Base-by-base conservation (phyloP, 768 basidiomycete genomes). In the Serendipita sp. region DNA sequence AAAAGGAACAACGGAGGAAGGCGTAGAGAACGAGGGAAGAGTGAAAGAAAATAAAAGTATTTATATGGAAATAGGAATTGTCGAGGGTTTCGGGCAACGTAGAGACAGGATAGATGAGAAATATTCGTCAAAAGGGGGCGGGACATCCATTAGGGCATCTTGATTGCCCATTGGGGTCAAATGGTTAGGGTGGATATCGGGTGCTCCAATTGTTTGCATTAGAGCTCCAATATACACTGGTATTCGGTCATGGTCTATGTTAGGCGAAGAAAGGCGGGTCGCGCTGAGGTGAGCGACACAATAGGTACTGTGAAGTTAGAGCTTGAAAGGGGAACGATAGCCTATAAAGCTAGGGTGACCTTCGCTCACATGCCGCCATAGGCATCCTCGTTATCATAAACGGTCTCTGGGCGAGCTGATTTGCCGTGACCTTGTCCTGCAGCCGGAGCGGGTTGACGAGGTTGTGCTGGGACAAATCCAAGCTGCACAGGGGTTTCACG, bases 381-480 rank as follows among this genome's bases (percentile, higher is more conserved):
- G 53, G 83, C 85, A 67, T 88, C 86, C 34, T 82, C 82, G 38
- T 80, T 79, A 68, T 83, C 79, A 68, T 86, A 88, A 64, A 82
- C 74, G 11, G 83, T 83, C 24, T 75, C 72, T 11, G 81, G 81
- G 60, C 81, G 75, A 70, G 75, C 75, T 24, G 24, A 24, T 53
- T 73, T 70, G 35, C 63, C 62, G 1, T 48, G 67, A 35, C 63
- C 64, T 18, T 53, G 63, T 66, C 37, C 66, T 53, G 67, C 63
- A 58, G 69, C 41, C 45, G 65, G 32, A 8, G 67, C 65, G 45
- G 60, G 67, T 47, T 64, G 44, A 35, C 62, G 13, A 18, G 54
- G 58, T 24, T 44, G 67, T 62, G 63, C 34, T 68, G 70, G 38
- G 18, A 51, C 41, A 41, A 67, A 67, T 56, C 66, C 66, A 28